Evolutionary conservation across 805 yeast species (phyloP), one percentile per base, ranked within the genome.

Genomic region (Maudiozyma turicensis): DNA sequence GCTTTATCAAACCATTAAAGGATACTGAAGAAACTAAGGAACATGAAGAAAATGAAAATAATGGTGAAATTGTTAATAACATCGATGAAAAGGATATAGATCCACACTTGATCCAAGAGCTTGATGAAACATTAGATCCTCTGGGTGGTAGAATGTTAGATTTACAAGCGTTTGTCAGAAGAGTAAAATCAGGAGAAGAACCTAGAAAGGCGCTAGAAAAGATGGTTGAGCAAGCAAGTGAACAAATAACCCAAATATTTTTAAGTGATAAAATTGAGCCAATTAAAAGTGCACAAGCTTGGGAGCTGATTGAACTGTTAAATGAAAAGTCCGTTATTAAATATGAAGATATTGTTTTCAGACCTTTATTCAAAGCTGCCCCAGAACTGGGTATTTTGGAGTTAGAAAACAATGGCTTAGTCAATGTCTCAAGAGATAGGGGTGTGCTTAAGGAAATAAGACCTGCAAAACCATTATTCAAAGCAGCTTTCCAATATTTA

Each of bases 141-240:
- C 68, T 93, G 30, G 99, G 99, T 20, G 99, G 99, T 40, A 80
- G 99, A 53, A 85, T 91, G 90, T 73, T 89, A 43, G 99, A 93
- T 64, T 72, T 93, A 46, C 96, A 93, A 66, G 83, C 91, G 31
- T 89, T 87, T 67, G 84, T 84, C 1, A 77, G 98, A 61, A 83
- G 98, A 46, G 77, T 93, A 14, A 81, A 81, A 57, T 80, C 91
- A 1, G 99, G 99, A 6, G 99, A 93, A 62, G 63, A 77, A 7
- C 95, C 96, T 2, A 58, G 68, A 8, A 84, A 76, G 46, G 97
- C 98, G 0, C 68, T 88, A 42, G 67, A 74, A 2, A 90, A 87
- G 54, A 86, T 93, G 84, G 76, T 88, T 5, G 74, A 73, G 29
- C 96, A 89, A 65, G 82, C 96, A 0, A 81, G 91, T 5, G 90